Conservation (phyloP, 83 land plant species). For the Picea abies region DNA sequence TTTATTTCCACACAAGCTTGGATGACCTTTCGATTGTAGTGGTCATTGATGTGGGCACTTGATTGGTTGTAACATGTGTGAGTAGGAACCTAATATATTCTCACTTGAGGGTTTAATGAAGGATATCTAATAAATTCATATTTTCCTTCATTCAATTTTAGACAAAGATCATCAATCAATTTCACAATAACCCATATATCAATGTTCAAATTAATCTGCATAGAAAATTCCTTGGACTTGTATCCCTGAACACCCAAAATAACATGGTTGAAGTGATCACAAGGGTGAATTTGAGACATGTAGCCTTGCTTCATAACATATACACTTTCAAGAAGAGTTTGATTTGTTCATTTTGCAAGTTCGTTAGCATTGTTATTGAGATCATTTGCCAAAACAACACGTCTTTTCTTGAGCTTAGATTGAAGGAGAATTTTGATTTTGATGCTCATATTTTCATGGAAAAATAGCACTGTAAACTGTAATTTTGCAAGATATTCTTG, state of each 20-base stretch:
- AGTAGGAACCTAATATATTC: slow-evolving; percentile 81
- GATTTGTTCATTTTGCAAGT: slow-evolving; percentile 96
- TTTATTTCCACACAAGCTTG: too few relatives aligned
- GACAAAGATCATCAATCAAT: slow-evolving; percentile 83
- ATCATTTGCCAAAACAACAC: slow-evolving; percentile 94
- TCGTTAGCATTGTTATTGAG: slow-evolving; percentile 95
- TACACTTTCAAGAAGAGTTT: slow-evolving; percentile 82
- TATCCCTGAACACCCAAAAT: too few relatives aligned
- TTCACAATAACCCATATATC: slow-evolving; percentile 98
- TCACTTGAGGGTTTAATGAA: slow-evolving; percentile 70
- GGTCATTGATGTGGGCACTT: too few relatives aligned
- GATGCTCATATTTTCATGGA: too few relatives aligned
- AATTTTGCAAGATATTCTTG: too few relatives aligned
- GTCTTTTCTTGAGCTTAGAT: slow-evolving; percentile 34
- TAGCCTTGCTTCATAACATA: slow-evolving; percentile 97
- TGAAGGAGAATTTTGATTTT: too few relatives aligned
- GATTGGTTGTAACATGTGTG: slow-evolving; percentile 53
- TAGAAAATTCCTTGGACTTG: slow-evolving; percentile 24
- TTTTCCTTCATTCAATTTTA: slow-evolving; percentile 91
- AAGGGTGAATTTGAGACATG: slow-evolving; percentile 86
- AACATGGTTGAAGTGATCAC: slow-evolving; percentile 21
- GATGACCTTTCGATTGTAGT: too few relatives aligned
- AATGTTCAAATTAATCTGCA: slow-evolving; percentile 66
- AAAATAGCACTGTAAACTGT: too few relatives aligned
- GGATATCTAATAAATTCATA: slow-evolving; percentile 91